Evolutionary conservation across 2,329 filamentous ascomycete genomes (phyloP), one percentile per base, ranked within the genome.

Genomic region (Colletotrichum sp.): DNA sequence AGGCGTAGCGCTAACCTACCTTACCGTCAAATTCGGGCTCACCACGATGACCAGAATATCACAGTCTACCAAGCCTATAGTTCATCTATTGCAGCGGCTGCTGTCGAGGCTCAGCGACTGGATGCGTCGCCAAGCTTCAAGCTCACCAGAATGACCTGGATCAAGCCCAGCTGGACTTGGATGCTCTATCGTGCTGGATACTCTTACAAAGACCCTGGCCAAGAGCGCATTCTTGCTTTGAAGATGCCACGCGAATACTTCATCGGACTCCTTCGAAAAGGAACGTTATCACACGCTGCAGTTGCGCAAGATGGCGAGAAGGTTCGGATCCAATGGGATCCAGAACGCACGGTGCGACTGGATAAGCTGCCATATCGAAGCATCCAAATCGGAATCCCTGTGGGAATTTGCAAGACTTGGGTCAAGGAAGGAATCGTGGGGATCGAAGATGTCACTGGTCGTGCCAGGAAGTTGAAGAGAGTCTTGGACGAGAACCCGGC

Each of bases 301-400:
- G 30, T n/a, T 13, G 32, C 49, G 9, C 32, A 26, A 9, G 63
- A 74, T 16, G 65, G 70, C 68, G 69, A 71, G 6, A 80, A 83
- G 21, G 90, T 93, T 1, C 86, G 88, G n/a, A 86, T 93, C 9
- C 91, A 93, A 80, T 93, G 92, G 92, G 92, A 93, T 81, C 92
- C 92, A 0, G 92, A 93, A 80, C 80, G 92, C 24, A 85, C 85
- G 28, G 81, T 88, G 16, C 44, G 81, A 44, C 80, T 92, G 13
- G 86, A 81, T 13, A 85, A 83, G 77, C 77, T 92, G 68, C 81
- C 79, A 9, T 87, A 90, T 79, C 84, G 91, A 57, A 92, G 90
- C 79, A 90, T 93, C 34, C 91, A 93, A 84, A 89, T 93, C 77
- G 91, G 91, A 1, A 88, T 93, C n/a, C 87, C 89, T 2, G 86